Evolutionary conservation across 2,329 filamentous ascomycete genomes (phyloP), one percentile per base, ranked within the genome.

Genomic region (Venturia aucupariae): DNA sequence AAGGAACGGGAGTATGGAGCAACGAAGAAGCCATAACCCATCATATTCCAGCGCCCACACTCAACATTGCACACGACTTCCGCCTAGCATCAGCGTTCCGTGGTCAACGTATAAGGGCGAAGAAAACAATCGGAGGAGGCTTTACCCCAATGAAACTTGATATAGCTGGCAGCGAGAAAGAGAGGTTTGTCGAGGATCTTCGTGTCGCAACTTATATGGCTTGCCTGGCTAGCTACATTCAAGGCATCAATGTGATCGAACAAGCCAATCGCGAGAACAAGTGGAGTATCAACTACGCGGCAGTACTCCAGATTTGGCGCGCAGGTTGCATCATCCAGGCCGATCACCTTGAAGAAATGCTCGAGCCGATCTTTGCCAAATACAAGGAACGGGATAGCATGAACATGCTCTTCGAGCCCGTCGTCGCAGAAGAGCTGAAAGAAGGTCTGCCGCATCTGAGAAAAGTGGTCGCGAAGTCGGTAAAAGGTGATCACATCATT

Each of bases 241-340:
- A 90, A 72, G 87, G 87, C 7, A 76, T 90, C 60, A 83, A 87
- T 69, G 75, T 89, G 60, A 85, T 90, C 68, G 80, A 82, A 5
- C 79, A 78, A 32, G 82, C 84, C 0, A 83, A 86, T 69, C 75
- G 78, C 51, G 76, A 82, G 39, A 80, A 88, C 70, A 77, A 79
- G 39, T 90, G 87, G 86, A 76, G 78, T 48, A 79, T 86, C 65
- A 73, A 83, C 67, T 82, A 82, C 68, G 70, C 71, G 17, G 75
- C 78, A 35, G 77, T 84, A 2, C 75, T 85, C 59, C 78, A 83
- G 70, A 85, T 90, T 67, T 90, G 87, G 87, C 81, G 85, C 2
- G 84, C 80, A 0, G 87, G 88, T 8, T 90, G 87, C 73, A 90
- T 90, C 72, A 90, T 90, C 70, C 83, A 86, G 69, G 81, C 84